Conservation (phyloP, 1,139 yeast genomes). For the Kodamaea sp. region DNA sequence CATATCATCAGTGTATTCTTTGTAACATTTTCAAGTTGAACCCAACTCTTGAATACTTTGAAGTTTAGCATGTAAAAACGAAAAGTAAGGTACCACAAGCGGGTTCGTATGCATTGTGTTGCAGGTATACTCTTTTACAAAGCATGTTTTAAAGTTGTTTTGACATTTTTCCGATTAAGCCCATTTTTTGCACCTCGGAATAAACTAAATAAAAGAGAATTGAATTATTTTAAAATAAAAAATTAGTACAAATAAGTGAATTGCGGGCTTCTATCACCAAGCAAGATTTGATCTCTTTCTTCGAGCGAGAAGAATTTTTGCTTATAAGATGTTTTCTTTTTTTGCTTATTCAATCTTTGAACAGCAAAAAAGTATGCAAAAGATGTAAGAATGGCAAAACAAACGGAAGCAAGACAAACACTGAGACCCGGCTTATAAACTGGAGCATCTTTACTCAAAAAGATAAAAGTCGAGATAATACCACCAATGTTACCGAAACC, state of each 20-base stretch:
- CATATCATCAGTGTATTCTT: too few relatives aligned
- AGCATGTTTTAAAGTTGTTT: too few relatives aligned
- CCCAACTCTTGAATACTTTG: too few relatives aligned
- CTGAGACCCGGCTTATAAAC: slow-evolving; percentile 54
- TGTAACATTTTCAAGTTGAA: too few relatives aligned
- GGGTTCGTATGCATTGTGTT: too few relatives aligned
- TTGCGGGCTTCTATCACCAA: slow-evolving; percentile 67
- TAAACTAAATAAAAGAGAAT: not conserved
- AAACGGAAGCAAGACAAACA: slow-evolving; percentile 50
- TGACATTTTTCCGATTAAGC: too few relatives aligned
- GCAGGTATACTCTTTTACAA: too few relatives aligned
- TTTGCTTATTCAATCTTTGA: slow-evolving; percentile 39
- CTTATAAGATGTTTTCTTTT: slow-evolving; percentile 32
- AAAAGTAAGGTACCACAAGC: too few relatives aligned
- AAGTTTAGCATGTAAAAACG: too few relatives aligned
- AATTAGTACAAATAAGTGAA: slow-evolving; percentile 40
- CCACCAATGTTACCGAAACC: slow-evolving; percentile 87
- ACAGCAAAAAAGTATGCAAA: slow-evolving; percentile 41
- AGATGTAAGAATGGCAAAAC: slow-evolving; percentile 47
- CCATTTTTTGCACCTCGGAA: too few relatives aligned
- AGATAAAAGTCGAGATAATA: slow-evolving; percentile 64
- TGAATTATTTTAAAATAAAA: not conserved
- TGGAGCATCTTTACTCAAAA: slow-evolving; percentile 57
- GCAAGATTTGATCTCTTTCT: slow-evolving; percentile 46
- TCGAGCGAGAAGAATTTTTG: slow-evolving; percentile 42